phyloP scores from a whole-genome alignment of 352 stramenopile species.

The Globisporangium abappressorium region DNA sequence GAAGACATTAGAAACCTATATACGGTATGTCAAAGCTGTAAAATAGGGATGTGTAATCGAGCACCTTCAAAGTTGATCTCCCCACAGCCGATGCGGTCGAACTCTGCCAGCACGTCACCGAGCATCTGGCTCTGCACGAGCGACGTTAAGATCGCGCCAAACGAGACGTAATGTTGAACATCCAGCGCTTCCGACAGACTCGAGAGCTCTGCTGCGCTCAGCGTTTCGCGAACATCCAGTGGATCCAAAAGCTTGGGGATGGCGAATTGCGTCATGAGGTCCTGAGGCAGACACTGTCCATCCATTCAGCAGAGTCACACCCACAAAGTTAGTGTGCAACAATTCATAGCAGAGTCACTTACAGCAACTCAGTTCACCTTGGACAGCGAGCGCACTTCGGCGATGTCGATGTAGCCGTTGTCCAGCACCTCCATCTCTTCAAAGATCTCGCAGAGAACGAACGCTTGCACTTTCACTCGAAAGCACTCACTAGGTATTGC shows the following conservation, averaged over 20 bases:
- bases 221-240: constrained; percentile 15
- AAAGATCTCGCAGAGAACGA: constrained; percentile 62
- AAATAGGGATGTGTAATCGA: background rate
- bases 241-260: constrained; percentile 19
- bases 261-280: constrained; percentile 7
- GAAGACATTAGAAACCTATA: background rate
- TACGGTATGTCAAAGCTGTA: background rate
- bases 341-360: background rate
- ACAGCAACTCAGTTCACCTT: constrained; percentile 27
- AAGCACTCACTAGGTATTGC: constrained; percentile 19
- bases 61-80: constrained; percentile 62
- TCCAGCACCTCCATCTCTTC: constrained; percentile 65
- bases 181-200: constrained; percentile 25
- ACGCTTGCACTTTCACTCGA: constrained; percentile 32
- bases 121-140: constrained; percentile 48
- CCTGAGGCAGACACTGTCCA: constrained; percentile 6
- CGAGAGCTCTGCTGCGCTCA: constrained; percentile 20
- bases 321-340: background rate
- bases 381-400: constrained; percentile 57
- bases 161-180: constrained; percentile 21
- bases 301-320: background rate
- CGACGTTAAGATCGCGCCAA: constrained; percentile 28
- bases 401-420: constrained; percentile 63
- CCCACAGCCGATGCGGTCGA: constrained; percentile 49
- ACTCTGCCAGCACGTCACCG: constrained; percentile 33